phyloP scores from a whole-genome alignment of 768 basidiomycete species.

The Sistotremastrum suecicum region DNA sequence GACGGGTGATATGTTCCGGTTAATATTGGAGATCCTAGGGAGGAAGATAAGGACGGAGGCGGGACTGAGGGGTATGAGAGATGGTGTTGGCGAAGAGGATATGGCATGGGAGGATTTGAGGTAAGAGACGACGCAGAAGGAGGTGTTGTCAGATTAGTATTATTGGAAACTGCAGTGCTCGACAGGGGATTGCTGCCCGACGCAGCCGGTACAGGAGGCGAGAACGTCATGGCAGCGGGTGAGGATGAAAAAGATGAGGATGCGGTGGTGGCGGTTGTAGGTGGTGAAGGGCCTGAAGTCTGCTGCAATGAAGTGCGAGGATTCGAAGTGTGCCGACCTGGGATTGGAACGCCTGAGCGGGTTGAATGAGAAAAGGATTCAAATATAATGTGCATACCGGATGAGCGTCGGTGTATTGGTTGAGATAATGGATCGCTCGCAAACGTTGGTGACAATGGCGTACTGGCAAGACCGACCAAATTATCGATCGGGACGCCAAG shows the following conservation, averaged over 20 bases:
- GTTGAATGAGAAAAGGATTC: conserved; percentile 31
- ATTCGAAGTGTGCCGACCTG: conserved; percentile 51
- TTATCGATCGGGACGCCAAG: conserved; percentile 67
- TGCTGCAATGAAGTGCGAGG: conserved; percentile 21
- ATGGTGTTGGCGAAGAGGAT: conserved; percentile 19
- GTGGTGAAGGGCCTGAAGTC: conserved; percentile 15
- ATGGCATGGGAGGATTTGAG: conserved; percentile 21
- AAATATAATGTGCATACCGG: conserved; percentile 21
- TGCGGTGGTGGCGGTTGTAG: conserved; percentile 30
- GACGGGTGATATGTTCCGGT: conserved; percentile 8
- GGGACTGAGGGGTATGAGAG: conserved; percentile 75
- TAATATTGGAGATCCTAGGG: conserved; percentile 48
- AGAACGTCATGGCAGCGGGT: conserved; percentile 50
- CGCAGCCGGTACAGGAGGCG: conserved; percentile 52
- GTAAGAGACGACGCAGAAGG: conserved; percentile 46
- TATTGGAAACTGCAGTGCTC: conserved; percentile 36
- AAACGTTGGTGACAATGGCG: conserved; percentile 11
- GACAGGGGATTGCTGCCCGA: conserved; percentile 33
- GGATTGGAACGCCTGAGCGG: conserved; percentile 58
- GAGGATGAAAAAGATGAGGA: conserved; percentile 55
- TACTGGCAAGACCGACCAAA: conserved; percentile 42
- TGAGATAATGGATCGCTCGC: conserved; percentile 57
- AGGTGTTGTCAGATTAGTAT: conserved; percentile 61
- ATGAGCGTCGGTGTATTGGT: conserved; percentile 46
- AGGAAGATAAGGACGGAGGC: conserved; percentile 67